Base-by-base conservation (phyloP, 768 basidiomycete species). In the Boletus fagicola region DNA sequence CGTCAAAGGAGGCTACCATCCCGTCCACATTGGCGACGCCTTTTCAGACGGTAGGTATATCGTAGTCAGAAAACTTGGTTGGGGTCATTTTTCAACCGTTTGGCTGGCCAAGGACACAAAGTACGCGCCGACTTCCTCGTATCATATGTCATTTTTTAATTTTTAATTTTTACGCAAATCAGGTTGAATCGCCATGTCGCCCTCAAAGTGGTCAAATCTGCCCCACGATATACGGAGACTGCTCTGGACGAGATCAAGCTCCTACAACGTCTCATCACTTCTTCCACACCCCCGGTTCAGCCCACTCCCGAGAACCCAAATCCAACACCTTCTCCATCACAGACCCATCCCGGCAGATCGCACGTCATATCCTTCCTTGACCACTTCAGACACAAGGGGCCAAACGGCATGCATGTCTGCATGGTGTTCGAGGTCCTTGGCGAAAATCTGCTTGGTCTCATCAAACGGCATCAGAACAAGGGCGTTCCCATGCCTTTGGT, bases 361-460 rank as follows among this genome's bases (percentile, higher is more conserved):
- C 97, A 99, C 71, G 96, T 98, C 73, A 95, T 99, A 72, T 92
- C 90, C 15, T 93, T 98, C 72, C 88, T 98, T 47, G 96, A 99
- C 77, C 94, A 98, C 72, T 99, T 99, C 74, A 83, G 88, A 28
- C 97, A 98, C 75, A 90, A 90, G 59, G 97, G 97, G 1, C 94
- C 94, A 11, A 97, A 99, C 71, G 97, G 97, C 38, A 88, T 84
- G 16, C 97, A 99, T 74, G 91, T 99, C 64, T 98, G 97, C 81
- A 98, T 99, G 97, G 94, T 97, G 15, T 98, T 98, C 68, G 97
- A 99, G 73, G 97, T 98, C 26, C 83, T 99, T 10, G 97, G 96
- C 58, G 96, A 99, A 76, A 98, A 96, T 71, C 79, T 99, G 3
- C 83, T 98, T 3, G 94, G 90, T 5, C 83, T 99, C 65, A 97